These are phyloP conservation scores for Camelina neglecta DNA, from an alignment of 345 rosid species.

Conservation along the genomic window DNA sequence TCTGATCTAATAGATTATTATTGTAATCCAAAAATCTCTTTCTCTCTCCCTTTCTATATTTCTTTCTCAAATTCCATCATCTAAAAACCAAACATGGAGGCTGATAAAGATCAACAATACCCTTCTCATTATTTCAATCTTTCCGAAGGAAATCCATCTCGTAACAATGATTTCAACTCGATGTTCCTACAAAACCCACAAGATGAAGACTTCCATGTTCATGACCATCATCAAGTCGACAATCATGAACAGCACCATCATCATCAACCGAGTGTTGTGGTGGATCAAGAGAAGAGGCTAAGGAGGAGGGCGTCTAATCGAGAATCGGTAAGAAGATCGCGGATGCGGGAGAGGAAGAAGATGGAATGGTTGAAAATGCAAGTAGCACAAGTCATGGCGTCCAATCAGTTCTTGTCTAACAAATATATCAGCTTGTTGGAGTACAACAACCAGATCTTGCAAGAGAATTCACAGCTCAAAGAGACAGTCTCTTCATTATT, in stretches of 20 bases:
- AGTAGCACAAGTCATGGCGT: slow-evolving; percentile 56
- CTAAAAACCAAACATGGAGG: slow-evolving; percentile 20
- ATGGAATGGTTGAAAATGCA: slow-evolving; percentile 63
- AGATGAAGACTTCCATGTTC: slow-evolving; percentile 11
- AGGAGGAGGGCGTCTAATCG: slow-evolving; percentile 66
- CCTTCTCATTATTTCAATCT: slow-evolving; percentile 5
- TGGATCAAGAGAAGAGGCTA: slow-evolving; percentile 53
- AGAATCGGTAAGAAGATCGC: slow-evolving; percentile 66
- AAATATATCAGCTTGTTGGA: slow-evolving; percentile 59
- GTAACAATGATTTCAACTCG: slow-evolving; percentile 36
- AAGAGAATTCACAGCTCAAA: slow-evolving; percentile 67
- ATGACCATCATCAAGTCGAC: slow-evolving; percentile 22
- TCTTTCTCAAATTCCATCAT: slow-evolving; percentile 1
- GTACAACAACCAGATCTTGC: slow-evolving; percentile 57
- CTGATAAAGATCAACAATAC: background rate
- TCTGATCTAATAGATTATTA: background rate
- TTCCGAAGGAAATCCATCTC: slow-evolving; percentile 28
- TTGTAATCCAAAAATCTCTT: background rate
- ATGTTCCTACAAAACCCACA: slow-evolving; percentile 12
- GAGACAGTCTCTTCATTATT: slow-evolving; percentile 61
- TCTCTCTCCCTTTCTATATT: background rate
- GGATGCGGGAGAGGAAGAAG: slow-evolving; percentile 67
- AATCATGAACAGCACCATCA: slow-evolving; percentile 34
- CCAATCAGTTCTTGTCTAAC: slow-evolving; percentile 58
- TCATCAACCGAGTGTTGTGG: slow-evolving; percentile 14